A percentile compares a stretch with the other conserved stretches of the same genome.
These are phyloP conservation scores for Persicaria tinctoria DNA, from an alignment of 148 eudicot species.

Conservation along the genomic window DNA sequence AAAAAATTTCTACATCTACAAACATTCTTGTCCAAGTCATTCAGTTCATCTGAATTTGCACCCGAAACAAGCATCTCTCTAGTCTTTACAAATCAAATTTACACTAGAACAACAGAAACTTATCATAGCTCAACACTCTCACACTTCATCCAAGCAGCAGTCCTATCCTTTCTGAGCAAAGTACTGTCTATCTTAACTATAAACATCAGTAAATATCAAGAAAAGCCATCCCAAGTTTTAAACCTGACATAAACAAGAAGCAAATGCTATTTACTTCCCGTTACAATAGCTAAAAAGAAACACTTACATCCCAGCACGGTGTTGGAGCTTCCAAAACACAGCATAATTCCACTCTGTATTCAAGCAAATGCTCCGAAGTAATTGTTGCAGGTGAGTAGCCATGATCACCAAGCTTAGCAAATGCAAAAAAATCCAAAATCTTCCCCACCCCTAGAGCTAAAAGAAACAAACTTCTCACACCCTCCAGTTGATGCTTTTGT, in stretches of 20 bases:
- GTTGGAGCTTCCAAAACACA: conserved; percentile 83
- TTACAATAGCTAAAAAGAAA: neutral
- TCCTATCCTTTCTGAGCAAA: neutral
- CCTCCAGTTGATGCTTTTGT: conserved; percentile 17
- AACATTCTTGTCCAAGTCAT: conserved; percentile 4
- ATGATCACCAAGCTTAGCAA: conserved; percentile 36
- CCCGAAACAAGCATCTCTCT: neutral
- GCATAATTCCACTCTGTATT: conserved; percentile 70
- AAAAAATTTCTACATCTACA: neutral
- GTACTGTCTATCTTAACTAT: neutral
- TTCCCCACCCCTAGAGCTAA: conserved; percentile 29
- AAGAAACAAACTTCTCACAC: conserved; percentile 23
- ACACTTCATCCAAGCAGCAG: neutral
- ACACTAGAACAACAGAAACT: neutral
- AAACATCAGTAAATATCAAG: neutral
- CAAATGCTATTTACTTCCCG: neutral
- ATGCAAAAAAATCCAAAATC: conserved; percentile 25
- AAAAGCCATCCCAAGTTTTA: conserved; percentile 3
- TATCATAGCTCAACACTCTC: neutral
- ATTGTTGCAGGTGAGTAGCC: conserved; percentile 66
- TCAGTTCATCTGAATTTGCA: neutral
- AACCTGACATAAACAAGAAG: neutral
- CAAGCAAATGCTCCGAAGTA: conserved; percentile 62
- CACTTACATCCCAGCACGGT: conserved; percentile 69
- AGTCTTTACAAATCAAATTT: neutral